These are phyloP conservation scores for Fusarium hostae DNA, from an alignment of 2,329 filamentous ascomycete species.

Conservation along the genomic window DNA sequence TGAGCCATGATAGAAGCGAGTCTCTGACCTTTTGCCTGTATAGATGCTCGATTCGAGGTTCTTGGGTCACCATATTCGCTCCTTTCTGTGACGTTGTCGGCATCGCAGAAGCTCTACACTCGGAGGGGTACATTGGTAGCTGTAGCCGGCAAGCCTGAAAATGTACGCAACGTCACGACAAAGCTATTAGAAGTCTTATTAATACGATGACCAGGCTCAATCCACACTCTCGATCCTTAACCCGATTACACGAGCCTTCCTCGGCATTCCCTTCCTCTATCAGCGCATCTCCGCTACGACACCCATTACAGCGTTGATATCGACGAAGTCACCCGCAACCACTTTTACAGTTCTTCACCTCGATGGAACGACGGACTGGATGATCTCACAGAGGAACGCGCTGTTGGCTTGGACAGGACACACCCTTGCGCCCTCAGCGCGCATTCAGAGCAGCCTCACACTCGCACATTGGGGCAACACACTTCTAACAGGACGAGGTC, in stretches of 20 bases:
- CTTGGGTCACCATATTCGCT: constrained; percentile 92
- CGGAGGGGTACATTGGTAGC: constrained; percentile 90
- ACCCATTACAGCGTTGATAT: constrained; percentile 88
- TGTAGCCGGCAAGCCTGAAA: constrained; percentile 89
- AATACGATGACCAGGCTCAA: constrained; percentile 68
- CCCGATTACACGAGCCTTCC: constrained; percentile 79
- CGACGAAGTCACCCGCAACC: constrained; percentile 85
- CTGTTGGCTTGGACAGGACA: constrained; percentile 97
- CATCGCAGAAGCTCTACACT: constrained; percentile 93
- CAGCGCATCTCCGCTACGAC: constrained; percentile 89
- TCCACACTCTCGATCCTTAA: constrained; percentile 90
- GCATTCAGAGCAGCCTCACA: constrained; percentile 78
- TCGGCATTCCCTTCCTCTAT: constrained; percentile 95
- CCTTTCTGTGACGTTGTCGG: constrained; percentile 90
- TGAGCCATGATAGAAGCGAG: neutral
- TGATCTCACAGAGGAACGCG: constrained; percentile 86
- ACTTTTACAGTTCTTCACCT: constrained; percentile 89
- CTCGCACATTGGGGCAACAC: constrained; percentile 93
- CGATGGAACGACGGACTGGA: constrained; percentile 95
- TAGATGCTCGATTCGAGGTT: constrained; percentile 95
- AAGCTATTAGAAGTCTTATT: neutral
- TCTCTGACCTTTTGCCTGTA: constrained; percentile 24
- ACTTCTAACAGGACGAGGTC: constrained; percentile 84
- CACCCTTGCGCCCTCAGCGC: constrained; percentile 79
- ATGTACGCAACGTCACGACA: constrained; percentile 63